Conservation (phyloP, 805 yeast species). For the Sugiyamaella valdiviana region DNA sequence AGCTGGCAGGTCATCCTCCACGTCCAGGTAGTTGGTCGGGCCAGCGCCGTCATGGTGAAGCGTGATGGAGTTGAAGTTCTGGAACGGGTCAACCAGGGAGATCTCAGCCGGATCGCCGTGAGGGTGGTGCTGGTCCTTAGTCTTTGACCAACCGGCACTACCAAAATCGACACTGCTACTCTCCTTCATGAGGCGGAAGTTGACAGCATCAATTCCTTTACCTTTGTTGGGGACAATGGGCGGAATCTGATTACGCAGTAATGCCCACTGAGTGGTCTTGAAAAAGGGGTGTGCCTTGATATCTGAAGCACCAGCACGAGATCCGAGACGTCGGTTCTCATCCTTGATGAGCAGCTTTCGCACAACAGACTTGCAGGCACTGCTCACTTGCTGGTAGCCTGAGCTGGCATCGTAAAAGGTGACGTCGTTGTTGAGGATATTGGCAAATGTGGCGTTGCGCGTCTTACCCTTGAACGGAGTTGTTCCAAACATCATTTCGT, state of each 20-base stretch:
- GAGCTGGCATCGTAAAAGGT: constrained; percentile 56
- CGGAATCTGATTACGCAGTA: constrained; percentile 84
- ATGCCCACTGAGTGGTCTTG: constrained; percentile 91
- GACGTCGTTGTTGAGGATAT: constrained; percentile 78
- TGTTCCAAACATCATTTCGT: constrained; percentile 91
- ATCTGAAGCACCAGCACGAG: constrained; percentile 92
- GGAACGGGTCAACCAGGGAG: constrained; percentile 65
- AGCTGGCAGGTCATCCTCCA: constrained; percentile 3
- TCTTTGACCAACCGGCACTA: not conserved
- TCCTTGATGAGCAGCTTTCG: constrained; percentile 81
- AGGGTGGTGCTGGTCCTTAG: constrained; percentile 1
- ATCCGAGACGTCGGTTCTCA: constrained; percentile 82
- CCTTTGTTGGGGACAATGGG: constrained; percentile 88
- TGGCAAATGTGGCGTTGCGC: constrained; percentile 83
- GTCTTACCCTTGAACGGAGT: constrained; percentile 94
- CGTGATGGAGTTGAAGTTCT: constrained; percentile 78
- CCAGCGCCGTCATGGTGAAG: constrained; percentile 61
- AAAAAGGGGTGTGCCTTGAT: constrained; percentile 87
- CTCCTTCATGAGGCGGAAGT: constrained; percentile 25
- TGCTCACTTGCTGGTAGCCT: constrained; percentile 50
- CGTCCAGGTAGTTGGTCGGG: constrained; percentile 37
- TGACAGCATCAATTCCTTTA: constrained; percentile 44
- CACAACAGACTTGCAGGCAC: constrained; percentile 71
- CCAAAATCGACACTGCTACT: constrained; percentile 30
- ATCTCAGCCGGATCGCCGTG: constrained; percentile 25